Percentiles rank a stretch among this genome's conserved stretches.
These are phyloP conservation scores for Mollisia scopiformis DNA, from an alignment of 2,329 filamentous ascomycete species.

Conservation along the genomic window DNA sequence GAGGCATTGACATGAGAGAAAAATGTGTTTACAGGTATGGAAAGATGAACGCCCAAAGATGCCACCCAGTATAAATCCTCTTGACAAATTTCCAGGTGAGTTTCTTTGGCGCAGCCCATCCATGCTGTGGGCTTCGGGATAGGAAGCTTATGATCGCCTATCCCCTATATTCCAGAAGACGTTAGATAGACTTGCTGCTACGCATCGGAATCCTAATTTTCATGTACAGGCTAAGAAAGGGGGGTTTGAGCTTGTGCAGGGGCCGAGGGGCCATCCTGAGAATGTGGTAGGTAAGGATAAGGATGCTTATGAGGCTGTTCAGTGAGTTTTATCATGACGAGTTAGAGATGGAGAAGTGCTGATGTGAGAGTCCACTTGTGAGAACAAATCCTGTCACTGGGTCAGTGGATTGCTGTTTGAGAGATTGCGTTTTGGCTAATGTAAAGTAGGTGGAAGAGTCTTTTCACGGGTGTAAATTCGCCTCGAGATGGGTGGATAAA, in stretches of 20 bases:
- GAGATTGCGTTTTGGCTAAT: no score
- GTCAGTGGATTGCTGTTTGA: no score
- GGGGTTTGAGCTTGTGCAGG: background rate
- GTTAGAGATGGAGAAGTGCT: background rate
- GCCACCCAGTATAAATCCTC: background rate
- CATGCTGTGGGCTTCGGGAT: slow-evolving; percentile 49
- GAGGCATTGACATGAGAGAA: background rate
- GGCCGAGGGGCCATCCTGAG: background rate
- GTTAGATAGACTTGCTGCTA: slow-evolving; percentile 51
- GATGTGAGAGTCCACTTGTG: background rate
- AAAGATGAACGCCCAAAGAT: background rate
- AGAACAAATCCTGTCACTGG: background rate
- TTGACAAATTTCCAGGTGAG: background rate
- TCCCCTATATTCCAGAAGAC: slow-evolving; percentile 50
- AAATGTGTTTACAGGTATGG: background rate
- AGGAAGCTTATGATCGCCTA: slow-evolving; percentile 56
- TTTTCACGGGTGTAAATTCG: background rate
- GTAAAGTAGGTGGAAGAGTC: background rate
- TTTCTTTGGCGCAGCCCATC: background rate
- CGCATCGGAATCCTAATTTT: slow-evolving; percentile 32
- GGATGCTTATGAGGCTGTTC: background rate
- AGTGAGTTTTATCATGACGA: no score
- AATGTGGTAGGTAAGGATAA: background rate
- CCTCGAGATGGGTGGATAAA: background rate
- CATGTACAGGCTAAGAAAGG: background rate